Evolutionary conservation across 768 basidiomycete species (phyloP).

Genomic region (Mycena maculata): DNA sequence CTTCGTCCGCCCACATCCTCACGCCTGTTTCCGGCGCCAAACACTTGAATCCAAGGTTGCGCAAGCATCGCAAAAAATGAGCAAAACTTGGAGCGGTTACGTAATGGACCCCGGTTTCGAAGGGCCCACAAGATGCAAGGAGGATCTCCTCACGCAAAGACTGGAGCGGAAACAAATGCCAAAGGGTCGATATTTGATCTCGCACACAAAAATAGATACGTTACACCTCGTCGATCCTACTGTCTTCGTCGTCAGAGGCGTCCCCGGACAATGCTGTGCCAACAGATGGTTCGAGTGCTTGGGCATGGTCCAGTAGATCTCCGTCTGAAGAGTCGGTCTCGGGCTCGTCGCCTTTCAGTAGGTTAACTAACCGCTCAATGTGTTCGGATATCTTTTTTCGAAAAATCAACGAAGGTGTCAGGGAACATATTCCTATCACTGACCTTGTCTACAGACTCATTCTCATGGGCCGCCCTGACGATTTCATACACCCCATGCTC

Average conservation of each 20-base stretch:
- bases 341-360: slow-evolving; percentile 86
- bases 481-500: slow-evolving; percentile 89
- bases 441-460: slow-evolving; percentile 84
- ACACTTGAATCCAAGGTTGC: too few species aligned
- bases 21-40: too few species aligned
- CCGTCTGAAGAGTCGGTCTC: slow-evolving; percentile 55
- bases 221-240: slow-evolving; percentile 82
- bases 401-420: background rate
- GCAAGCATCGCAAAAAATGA: too few species aligned
- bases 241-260: slow-evolving; percentile 70
- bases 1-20: too few species aligned
- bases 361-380: slow-evolving; percentile 87
- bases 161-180: background rate
- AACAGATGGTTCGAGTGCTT: slow-evolving; percentile 38
- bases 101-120: too few species aligned
- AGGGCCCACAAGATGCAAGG: too few species aligned
- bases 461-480: slow-evolving; percentile 79
- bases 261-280: slow-evolving; percentile 43
- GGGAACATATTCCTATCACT: background rate
- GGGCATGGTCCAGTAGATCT: slow-evolving; percentile 40
- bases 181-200: slow-evolving; percentile 7
- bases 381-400: slow-evolving; percentile 83
- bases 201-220: background rate
- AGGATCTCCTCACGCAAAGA: too few species aligned
- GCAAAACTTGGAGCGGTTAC: too few species aligned